Evolutionary conservation across 345 rosid species (phyloP), one percentile per base, ranked within the genome.

Genomic region (Isatis tinctoria): DNA sequence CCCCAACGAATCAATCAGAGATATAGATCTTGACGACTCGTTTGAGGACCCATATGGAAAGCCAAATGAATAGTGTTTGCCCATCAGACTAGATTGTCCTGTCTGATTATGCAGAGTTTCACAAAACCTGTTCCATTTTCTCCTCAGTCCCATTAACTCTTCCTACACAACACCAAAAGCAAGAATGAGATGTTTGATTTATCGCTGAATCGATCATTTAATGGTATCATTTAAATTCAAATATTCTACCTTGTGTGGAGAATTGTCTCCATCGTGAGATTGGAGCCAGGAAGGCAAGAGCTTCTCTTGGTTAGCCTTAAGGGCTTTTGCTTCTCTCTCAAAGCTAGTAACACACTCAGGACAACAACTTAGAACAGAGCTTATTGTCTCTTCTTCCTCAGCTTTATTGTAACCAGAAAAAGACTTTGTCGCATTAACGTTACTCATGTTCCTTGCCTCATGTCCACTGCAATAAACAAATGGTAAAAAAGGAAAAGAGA

Each of bases 81-180:
- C 52, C 72, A 72, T 48, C 43, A 72, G 16, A 59, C 49, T 32
- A 52, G 75, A 36, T 14, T 22, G 58, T 30, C 58, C 62, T 16
- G 76, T 59, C 26, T 65, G 73, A 35, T 11, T 53, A 32, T 88
- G 88, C 47, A 82, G 72, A 62, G 83, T 74, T 3, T 76, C 81
- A 81, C 98, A 93, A 40, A 80, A 39, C 72, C 77, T 89, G 60
- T 78, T 85, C 97, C 97, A 93, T 61, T 93, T 90, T 75, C 83
- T 85, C 80, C 84, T 80, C 41, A 93, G 24, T 39, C 77, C 90
- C 67, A 72, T 57, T 73, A 85, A 45, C 60, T 85, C 91, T 41
- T 82, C 88, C 98, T 93, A 84, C 26, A 72, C 45, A 3, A 43
- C 65, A 69, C 27, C 40, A 51, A 28, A 28, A 17, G n/a, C 10